Conservation (phyloP, 2,329 filamentous ascomycete genomes). For the Fusarium falciforme region DNA sequence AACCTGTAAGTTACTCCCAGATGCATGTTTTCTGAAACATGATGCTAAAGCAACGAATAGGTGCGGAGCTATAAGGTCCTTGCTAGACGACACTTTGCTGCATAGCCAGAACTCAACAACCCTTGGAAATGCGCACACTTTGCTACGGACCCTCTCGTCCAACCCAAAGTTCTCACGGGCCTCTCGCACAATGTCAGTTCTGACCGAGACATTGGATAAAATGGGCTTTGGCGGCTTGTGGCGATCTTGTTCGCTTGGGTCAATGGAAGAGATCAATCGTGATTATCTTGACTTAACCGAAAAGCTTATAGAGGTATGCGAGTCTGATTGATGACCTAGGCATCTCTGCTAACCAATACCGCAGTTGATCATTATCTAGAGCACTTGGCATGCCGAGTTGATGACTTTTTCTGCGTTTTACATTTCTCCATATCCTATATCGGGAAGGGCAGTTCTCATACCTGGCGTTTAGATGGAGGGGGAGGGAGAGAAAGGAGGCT, state of each 20-base stretch:
- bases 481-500: neutral
- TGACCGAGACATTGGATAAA: conserved; percentile 66
- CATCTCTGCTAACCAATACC: neutral
- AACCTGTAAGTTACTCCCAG: conserved; percentile 62
- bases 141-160: conserved; percentile 69
- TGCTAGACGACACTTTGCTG: conserved; percentile 71
- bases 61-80: conserved; percentile 65
- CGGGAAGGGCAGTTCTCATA: neutral
- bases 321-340: neutral
- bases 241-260: conserved; percentile 65
- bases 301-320: conserved; percentile 69
- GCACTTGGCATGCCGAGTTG: neutral
- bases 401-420: neutral
- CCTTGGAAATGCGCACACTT: conserved; percentile 68
- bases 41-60: conserved; percentile 48
- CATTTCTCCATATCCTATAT: neutral
- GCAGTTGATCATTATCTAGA: conserved; percentile 12
- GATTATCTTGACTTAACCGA: conserved; percentile 64
- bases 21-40: no score
- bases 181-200: conserved; percentile 58
- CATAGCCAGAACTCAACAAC: conserved; percentile 72
- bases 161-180: conserved; percentile 63
- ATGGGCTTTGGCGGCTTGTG: conserved; percentile 74
- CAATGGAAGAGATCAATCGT: conserved; percentile 48
- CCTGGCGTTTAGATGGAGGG: conserved; percentile 1